A percentile compares a stretch with the other conserved stretches of the same genome.
Evolutionary conservation across 1,284 basidiomycete genomes (phyloP).

Genomic region (Heliocybe sulcata): DNA sequence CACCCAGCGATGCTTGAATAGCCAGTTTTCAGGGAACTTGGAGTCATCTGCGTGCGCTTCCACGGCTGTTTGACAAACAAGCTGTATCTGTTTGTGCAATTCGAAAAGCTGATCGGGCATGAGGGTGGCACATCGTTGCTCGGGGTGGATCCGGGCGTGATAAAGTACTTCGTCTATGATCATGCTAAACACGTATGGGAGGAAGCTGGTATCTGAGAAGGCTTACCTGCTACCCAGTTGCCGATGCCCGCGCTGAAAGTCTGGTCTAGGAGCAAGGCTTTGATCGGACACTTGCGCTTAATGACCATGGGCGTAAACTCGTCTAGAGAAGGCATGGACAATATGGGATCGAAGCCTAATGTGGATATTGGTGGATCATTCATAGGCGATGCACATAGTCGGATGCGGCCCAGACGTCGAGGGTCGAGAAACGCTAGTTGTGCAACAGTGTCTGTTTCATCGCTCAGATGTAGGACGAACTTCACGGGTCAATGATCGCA

Average conservation of each 20-base stretch:
- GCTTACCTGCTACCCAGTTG: constrained; percentile 75
- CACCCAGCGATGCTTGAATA: constrained; percentile 70
- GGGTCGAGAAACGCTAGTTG: constrained; percentile 64
- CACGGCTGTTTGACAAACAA: constrained; percentile 62
- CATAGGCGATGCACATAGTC: constrained; percentile 52
- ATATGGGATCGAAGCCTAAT: constrained; percentile 75
- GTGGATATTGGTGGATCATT: constrained; percentile 62
- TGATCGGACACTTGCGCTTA: constrained; percentile 67
- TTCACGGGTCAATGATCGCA: constrained; percentile 19
- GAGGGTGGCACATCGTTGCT: constrained; percentile 59
- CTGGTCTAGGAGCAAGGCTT: constrained; percentile 77
- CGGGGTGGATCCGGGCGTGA: constrained; percentile 72
- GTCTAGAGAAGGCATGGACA: constrained; percentile 60
- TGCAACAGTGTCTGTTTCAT: constrained; percentile 21
- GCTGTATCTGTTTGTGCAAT: constrained; percentile 49
- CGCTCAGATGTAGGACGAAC: constrained; percentile 56
- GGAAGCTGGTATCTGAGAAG: no score
- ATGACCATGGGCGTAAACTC: constrained; percentile 45
- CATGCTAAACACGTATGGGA: no score
- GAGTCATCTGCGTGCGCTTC: constrained; percentile 66
- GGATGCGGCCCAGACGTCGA: constrained; percentile 67
- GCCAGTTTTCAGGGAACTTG: constrained; percentile 67
- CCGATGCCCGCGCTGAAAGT: constrained; percentile 78
- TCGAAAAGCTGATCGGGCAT: constrained; percentile 39
- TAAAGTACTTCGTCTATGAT: constrained; percentile 78